phyloP scores from a whole-genome alignment of 768 basidiomycete species.

The Strobilomyces echinocephalus region DNA sequence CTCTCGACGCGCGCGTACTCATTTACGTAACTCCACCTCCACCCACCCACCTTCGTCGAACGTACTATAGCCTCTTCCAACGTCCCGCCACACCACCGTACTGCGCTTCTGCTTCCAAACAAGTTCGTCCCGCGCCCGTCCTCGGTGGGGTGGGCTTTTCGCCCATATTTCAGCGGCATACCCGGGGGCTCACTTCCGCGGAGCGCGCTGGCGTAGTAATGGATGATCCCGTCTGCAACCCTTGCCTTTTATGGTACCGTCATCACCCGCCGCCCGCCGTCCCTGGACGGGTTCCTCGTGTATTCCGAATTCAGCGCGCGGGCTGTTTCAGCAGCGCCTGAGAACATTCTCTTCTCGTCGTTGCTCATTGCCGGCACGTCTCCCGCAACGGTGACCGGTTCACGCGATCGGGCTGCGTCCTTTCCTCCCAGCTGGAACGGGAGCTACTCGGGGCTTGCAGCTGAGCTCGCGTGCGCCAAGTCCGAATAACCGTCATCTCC shows the following conservation, averaged over 20 bases:
- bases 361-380: not conserved
- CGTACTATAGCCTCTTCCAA: not conserved
- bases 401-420: not conserved
- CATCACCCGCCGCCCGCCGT: constrained; percentile 14
- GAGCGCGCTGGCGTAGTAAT: constrained; percentile 10
- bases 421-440: not conserved
- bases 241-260: constrained; percentile 11
- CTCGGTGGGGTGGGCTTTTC: not conserved
- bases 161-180: not conserved
- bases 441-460: not conserved
- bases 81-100: not conserved
- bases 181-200: constrained; percentile 14
- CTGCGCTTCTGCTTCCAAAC: constrained; percentile 8
- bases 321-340: constrained; percentile 16
- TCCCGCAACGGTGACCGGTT: not conserved
- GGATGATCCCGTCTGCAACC: constrained; percentile 9
- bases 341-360: not conserved
- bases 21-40: constrained; percentile 16
- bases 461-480: constrained; percentile 3
- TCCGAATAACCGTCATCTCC: not conserved
- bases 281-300: constrained; percentile 24
- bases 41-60: constrained; percentile 10
- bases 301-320: not conserved
- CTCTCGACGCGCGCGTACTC: not conserved
- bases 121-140: not conserved